Conservation (phyloP, 129 eudicot species). For the Flaveria ramosissima region DNA sequence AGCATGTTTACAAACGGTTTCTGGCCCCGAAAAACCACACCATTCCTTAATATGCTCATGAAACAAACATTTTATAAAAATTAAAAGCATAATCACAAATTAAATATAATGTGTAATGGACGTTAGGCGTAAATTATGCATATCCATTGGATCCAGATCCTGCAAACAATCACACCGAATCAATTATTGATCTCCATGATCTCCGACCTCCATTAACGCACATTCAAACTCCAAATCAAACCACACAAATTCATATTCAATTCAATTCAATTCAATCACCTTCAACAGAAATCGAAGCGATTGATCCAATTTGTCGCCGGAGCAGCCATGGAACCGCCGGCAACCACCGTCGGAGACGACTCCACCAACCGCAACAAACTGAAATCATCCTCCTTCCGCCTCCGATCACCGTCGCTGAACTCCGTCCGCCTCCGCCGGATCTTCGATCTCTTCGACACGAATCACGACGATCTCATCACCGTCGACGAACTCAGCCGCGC, state of each 20-base stretch:
- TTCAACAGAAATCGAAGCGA: constrained; percentile 17
- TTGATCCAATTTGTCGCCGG: background rate
- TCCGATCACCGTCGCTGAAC: constrained; percentile 75
- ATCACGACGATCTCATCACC: constrained; percentile 58
- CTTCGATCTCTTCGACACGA: constrained; percentile 76
- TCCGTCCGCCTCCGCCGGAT: constrained; percentile 79
- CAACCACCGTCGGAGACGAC: background rate
- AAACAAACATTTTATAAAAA: too few species aligned
- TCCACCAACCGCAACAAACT: background rate
- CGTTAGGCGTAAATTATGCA: constrained; percentile 15
- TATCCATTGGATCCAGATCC: constrained; percentile 25
- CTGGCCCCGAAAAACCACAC: too few species aligned
- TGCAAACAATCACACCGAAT: constrained; percentile 27
- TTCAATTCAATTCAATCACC: constrained; percentile 7
- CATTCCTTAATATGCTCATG: too few species aligned
- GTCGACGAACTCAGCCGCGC: constrained; percentile 77
- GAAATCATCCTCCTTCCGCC: constrained; percentile 45
- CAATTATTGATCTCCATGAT: constrained; percentile 33
- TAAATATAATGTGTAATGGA: background rate
- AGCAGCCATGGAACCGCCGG: constrained; percentile 29
- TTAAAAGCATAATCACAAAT: background rate
- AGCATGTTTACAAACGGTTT: too few species aligned
- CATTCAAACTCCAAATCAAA: background rate
- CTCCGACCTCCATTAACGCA: constrained; percentile 15
- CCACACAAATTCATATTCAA: background rate